Conservation (phyloP, 805 yeast species). For the Kluyveromyces aestuarii region DNA sequence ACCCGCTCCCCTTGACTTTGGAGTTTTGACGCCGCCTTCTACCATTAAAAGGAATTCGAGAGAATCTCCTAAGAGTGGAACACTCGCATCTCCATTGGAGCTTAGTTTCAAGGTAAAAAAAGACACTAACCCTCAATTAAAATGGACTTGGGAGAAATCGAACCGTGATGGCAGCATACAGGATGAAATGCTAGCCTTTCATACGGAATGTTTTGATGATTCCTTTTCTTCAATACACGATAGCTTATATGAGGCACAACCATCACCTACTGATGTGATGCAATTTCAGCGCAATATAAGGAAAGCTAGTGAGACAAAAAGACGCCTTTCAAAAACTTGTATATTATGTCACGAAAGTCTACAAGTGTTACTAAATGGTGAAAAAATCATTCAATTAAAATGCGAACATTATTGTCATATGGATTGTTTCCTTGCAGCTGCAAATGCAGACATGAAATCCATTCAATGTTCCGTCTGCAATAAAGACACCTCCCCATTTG, state of each 20-base stretch:
- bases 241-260: slow-evolving; percentile 12
- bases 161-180: neutral
- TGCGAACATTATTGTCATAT: slow-evolving; percentile 39
- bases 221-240: neutral
- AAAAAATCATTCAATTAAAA: slow-evolving; percentile 32
- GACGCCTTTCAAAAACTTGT: slow-evolving; percentile 27
- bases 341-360: slow-evolving; percentile 38
- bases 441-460: slow-evolving; percentile 11
- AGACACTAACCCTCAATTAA: neutral
- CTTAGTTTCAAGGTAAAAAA: neutral
- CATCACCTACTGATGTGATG: slow-evolving; percentile 17
- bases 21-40: slow-evolving; percentile 1
- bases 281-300: slow-evolving; percentile 8
- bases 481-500: slow-evolving; percentile 17
- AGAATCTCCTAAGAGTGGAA: neutral
- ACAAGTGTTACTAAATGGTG: slow-evolving; percentile 33
- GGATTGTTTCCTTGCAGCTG: slow-evolving; percentile 32
- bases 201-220: neutral
- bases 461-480: slow-evolving; percentile 26
- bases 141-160: neutral
- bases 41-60: neutral
- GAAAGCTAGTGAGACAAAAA: slow-evolving; percentile 16
- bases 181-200: neutral
- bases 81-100: neutral
- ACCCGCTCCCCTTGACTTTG: neutral